Conservation (phyloP, 1,139 yeast species). For the Blastobotrys malaysiensis region DNA sequence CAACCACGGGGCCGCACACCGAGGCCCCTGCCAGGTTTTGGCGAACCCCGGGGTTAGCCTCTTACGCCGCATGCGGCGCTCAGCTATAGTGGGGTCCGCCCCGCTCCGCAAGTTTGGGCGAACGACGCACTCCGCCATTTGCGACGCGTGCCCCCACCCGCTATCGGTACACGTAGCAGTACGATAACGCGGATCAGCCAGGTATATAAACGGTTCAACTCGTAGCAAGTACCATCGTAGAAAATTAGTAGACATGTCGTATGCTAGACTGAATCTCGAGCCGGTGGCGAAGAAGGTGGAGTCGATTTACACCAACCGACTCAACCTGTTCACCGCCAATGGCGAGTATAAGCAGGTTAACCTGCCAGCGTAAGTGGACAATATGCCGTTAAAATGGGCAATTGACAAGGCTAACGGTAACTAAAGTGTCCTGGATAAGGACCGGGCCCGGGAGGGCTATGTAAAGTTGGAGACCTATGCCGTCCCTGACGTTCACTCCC, state of each 20-base stretch:
- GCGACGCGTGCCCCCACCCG: background rate
- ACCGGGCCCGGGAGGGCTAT: constrained; percentile 42
- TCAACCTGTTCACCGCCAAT: constrained; percentile 67
- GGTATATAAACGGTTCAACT: background rate
- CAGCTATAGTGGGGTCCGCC: too few relatives aligned
- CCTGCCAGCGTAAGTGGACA: constrained; percentile 51
- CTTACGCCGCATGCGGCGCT: background rate
- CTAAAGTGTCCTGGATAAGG: constrained; percentile 50
- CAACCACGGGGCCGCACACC: background rate
- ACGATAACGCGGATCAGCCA: background rate
- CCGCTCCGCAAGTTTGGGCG: background rate
- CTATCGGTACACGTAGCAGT: background rate
- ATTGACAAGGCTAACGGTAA: background rate
- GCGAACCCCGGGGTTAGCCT: background rate
- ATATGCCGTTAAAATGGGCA: background rate
- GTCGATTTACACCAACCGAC: constrained; percentile 66
- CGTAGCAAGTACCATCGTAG: constrained; percentile 1
- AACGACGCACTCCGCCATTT: background rate
- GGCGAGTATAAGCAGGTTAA: constrained; percentile 69
- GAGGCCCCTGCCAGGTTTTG: background rate
- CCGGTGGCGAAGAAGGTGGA: constrained; percentile 86
- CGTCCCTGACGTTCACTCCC: constrained; percentile 53
- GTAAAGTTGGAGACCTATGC: constrained; percentile 51
- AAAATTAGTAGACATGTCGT: constrained; percentile 3
- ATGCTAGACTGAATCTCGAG: constrained; percentile 16